A percentile compares a stretch with the other conserved stretches of the same genome.
Conservation (phyloP, 345 rosid genomes). For the Arabidopsis thaliana region DNA sequence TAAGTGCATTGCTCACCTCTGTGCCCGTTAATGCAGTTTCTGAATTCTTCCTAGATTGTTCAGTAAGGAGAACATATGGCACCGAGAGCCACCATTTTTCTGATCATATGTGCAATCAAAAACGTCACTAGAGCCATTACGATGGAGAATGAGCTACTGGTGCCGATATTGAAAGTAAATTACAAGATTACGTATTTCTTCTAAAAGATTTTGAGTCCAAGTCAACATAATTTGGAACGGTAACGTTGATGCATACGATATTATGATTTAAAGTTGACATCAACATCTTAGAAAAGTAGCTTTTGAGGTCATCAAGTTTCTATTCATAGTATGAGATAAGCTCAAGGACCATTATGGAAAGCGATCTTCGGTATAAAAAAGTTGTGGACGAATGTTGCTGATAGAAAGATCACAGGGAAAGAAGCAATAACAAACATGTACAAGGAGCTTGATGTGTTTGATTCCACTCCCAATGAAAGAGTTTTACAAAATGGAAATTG, state of each 20-base stretch:
- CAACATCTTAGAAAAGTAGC: constrained; percentile 29
- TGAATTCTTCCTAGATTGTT: too few species aligned
- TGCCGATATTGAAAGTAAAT: constrained; percentile 65
- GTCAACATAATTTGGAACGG: constrained; percentile 15
- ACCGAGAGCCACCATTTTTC: too few species aligned
- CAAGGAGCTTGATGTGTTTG: constrained; percentile 54
- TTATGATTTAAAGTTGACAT: constrained; percentile 11
- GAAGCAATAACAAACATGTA: constrained; percentile 62
- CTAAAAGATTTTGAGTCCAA: constrained; percentile 5
- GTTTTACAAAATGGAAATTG: constrained; percentile 10
- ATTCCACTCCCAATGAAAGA: constrained; percentile 52
- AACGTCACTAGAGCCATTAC: constrained; percentile 22
- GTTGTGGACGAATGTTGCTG: constrained; percentile 37
- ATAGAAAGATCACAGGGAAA: constrained; percentile 73
- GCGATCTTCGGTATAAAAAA: neutral
- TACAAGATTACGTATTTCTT: neutral
- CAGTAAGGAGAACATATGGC: too few species aligned
- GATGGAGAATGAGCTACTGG: constrained; percentile 64
- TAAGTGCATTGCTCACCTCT: too few species aligned
- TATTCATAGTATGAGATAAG: constrained; percentile 15
- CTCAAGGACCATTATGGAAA: constrained; percentile 17
- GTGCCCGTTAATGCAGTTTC: too few species aligned
- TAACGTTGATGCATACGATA: constrained; percentile 10
- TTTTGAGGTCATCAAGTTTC: constrained; percentile 32
- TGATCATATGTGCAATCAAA: too few species aligned